Evolutionary conservation across 495 filamentous ascomycete species (phyloP).

Genomic region (Podospora sp.): DNA sequence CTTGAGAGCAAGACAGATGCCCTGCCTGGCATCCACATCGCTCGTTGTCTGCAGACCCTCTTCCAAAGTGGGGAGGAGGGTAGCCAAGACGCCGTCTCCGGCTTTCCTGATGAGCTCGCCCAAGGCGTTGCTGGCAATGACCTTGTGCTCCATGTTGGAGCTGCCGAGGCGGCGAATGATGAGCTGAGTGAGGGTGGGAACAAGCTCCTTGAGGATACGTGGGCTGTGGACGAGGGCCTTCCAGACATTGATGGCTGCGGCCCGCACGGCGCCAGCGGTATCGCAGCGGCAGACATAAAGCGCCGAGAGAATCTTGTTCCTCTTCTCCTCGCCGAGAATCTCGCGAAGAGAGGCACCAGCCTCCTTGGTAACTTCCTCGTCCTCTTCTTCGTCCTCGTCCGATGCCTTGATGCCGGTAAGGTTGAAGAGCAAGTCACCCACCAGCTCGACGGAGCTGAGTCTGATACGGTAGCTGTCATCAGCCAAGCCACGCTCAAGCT

Average conservation of each 20-base stretch:
- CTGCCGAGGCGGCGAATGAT: constrained; percentile 93
- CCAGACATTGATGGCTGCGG: constrained; percentile 91
- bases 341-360: constrained; percentile 89
- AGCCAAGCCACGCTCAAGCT: constrained; percentile 91
- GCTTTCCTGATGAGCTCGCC: constrained; percentile 96
- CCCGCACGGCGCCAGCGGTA: constrained; percentile 88
- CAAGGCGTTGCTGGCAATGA: constrained; percentile 94
- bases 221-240: constrained; percentile 94
- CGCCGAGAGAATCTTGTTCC: constrained; percentile 91
- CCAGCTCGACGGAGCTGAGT: constrained; percentile 95
- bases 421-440: constrained; percentile 96
- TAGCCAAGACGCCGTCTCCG: constrained; percentile 88
- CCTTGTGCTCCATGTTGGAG: constrained; percentile 96
- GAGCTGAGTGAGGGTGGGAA: constrained; percentile 90
- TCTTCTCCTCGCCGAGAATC: constrained; percentile 89
- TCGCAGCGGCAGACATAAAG: constrained; percentile 98
- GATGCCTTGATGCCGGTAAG: constrained; percentile 88
- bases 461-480: constrained; percentile 96
- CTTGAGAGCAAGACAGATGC: constrained; percentile 93
- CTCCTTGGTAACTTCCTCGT: constrained; percentile 77
- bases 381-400: constrained; percentile 67
- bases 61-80: constrained; percentile 85
- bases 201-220: constrained; percentile 88
- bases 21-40: constrained; percentile 93
- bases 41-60: constrained; percentile 86